These are phyloP conservation scores for Aureobasidium sp. DNA, from an alignment of 2,329 filamentous ascomycete genomes.

Conservation along the genomic window DNA sequence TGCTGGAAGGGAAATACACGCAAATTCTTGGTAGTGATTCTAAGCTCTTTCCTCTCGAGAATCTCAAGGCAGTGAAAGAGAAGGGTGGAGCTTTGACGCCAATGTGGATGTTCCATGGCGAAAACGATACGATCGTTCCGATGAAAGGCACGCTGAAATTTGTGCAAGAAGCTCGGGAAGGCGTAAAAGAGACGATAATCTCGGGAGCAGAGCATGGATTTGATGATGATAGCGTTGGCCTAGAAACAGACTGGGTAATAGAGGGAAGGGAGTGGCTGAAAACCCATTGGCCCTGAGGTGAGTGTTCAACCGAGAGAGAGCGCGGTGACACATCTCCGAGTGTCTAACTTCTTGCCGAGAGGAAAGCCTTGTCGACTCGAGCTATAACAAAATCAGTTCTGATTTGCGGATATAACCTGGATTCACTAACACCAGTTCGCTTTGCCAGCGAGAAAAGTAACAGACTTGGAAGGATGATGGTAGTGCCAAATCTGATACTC, in stretches of 20 bases:
- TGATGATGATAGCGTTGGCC: conserved; percentile 21
- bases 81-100: conserved; percentile 21
- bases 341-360: too few relatives aligned
- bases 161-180: neutral
- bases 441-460: too few relatives aligned
- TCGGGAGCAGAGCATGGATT: conserved; percentile 33
- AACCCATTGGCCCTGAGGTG: neutral
- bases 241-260: conserved; percentile 20
- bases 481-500: too few relatives aligned
- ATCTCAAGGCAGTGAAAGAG: conserved; percentile 22
- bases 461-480: too few relatives aligned
- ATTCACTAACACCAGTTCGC: too few relatives aligned
- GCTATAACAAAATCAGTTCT: too few relatives aligned
- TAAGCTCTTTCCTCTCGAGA: conserved; percentile 25
- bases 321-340: too few relatives aligned
- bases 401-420: too few relatives aligned
- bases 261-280: neutral
- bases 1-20: conserved; percentile 18
- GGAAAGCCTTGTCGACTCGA: too few relatives aligned
- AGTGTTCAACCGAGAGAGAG: too few relatives aligned
- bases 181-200: conserved; percentile 21
- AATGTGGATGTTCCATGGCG: conserved; percentile 30
- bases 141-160: neutral
- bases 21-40: conserved; percentile 17
- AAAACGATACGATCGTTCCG: conserved; percentile 23